Base-by-base conservation (phyloP, 768 basidiomycete genomes). In the Mrakia frigida region DNA sequence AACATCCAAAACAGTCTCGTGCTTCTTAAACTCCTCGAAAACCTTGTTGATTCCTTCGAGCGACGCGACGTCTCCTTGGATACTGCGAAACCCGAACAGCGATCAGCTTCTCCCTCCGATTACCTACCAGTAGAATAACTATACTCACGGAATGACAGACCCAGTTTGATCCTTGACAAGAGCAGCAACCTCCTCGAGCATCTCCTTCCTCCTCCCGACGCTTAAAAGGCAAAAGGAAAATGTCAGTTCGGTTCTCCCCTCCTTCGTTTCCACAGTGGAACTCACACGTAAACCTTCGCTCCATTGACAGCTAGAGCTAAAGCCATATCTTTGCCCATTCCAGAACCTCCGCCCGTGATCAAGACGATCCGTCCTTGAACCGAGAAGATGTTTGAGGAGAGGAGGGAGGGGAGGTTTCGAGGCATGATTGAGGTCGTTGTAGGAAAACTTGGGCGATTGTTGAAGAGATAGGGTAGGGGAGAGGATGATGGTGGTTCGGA, bases 1-100 rank as follows among this genome's bases (percentile, higher is more conserved):
- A 14, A 68, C 65, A 23, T 68, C 65, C 0, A 68, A 23, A 35
- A 39, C 25, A 1, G 35, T 23, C 65, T 68, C 65, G 37, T 39
- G 65, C 25, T 41, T 68, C 6, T 18, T 14, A 33, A 68, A 68
- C 18, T 68, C 65, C 25, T 68, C 65, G 3, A 39, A 68, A 2
- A 68, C 65, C 65, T 43, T 68, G 23, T 37, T 68, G 65, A 68
- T 68, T 0, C 65, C 65, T 18, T 68, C 65, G 39, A 68, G 65
- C 10, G 65, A 68, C 3, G 65, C 35, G 25, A 68, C 65, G 35
- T 68, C 65, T 7, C 65, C 65, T 35, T 35, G 65, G 11, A 68
- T 2, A 4, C 63, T 67, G 33, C 14, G 7, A 41, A 67, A 11
- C 21, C 11, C n/a, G 33, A 41, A 3, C 5, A 18, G 18, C 21